These are phyloP conservation scores for Castanea mollissima DNA, from an alignment of 306 rosid species.

Conservation along the genomic window DNA sequence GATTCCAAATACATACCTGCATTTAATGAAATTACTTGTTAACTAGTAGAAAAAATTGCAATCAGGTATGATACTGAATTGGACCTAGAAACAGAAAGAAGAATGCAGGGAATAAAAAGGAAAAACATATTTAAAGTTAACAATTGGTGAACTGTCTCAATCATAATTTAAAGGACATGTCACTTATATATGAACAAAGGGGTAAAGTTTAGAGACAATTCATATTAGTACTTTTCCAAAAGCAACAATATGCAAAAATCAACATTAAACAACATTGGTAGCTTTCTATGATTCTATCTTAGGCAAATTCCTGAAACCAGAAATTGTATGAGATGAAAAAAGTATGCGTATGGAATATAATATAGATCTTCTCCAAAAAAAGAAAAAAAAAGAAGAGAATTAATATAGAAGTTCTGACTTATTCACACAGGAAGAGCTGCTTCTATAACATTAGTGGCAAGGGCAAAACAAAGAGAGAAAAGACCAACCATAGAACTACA, in stretches of 20 bases:
- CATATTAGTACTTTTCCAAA: too few species aligned
- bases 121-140: neutral
- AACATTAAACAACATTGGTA: too few species aligned
- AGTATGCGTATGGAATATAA: neutral
- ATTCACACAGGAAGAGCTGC: neutral
- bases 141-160: neutral
- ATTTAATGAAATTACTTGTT: slow-evolving; percentile 9
- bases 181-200: neutral
- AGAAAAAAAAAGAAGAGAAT: neutral
- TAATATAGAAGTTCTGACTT: too few species aligned
- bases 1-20: slow-evolving; percentile 86
- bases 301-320: too few species aligned
- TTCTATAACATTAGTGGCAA: neutral
- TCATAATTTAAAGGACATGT: neutral
- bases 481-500: slow-evolving; percentile 61
- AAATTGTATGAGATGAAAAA: neutral
- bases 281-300: too few species aligned
- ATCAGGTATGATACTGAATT: neutral
- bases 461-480: slow-evolving; percentile 13
- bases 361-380: too few species aligned
- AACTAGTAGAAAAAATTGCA: slow-evolving; percentile 7
- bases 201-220: too few species aligned
- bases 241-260: too few species aligned
- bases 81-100: neutral
- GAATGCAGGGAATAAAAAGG: neutral